Evolutionary conservation across 2,329 filamentous ascomycete species (phyloP).

Genomic region (Fusarium miscanthi): DNA sequence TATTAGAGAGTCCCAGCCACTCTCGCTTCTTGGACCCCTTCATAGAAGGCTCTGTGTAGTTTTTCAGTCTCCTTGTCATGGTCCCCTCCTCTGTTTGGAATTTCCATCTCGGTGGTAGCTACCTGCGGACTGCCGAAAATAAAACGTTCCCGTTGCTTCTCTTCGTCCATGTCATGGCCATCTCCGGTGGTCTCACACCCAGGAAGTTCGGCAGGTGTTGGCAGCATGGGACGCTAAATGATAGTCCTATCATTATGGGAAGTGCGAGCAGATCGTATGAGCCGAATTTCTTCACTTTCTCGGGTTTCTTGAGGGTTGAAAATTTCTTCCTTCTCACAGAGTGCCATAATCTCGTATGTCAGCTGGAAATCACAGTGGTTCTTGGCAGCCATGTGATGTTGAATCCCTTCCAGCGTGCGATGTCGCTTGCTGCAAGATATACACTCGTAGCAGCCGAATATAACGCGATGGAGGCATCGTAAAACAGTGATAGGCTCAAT

Average conservation of each 20-base stretch:
- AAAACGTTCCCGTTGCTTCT: not conserved
- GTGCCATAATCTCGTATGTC: slow-evolving; percentile 54
- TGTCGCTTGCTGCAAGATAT: slow-evolving; percentile 60
- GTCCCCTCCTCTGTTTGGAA: not conserved
- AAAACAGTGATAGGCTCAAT: slow-evolving; percentile 60
- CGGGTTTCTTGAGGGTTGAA: not conserved
- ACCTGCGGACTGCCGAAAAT: not conserved
- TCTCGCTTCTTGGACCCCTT: not conserved
- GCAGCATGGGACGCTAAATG: not conserved
- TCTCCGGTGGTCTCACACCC: not conserved
- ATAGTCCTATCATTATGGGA: not conserved
- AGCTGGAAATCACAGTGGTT: slow-evolving; percentile 60
- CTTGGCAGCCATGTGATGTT: slow-evolving; percentile 62
- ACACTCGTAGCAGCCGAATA: slow-evolving; percentile 62
- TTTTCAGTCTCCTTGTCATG: not conserved
- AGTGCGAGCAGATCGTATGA: not conserved
- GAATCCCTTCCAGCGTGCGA: slow-evolving; percentile 56
- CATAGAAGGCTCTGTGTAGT: not conserved
- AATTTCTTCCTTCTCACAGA: slow-evolving; percentile 28
- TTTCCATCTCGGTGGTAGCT: not conserved
- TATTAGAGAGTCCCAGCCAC: not conserved
- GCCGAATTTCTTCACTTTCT: not conserved
- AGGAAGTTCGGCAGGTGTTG: not conserved
- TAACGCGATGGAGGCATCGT: slow-evolving; percentile 59
- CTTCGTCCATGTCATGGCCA: not conserved